Conservation (phyloP, 768 basidiomycete genomes). For the Glaciozyma martinii region DNA sequence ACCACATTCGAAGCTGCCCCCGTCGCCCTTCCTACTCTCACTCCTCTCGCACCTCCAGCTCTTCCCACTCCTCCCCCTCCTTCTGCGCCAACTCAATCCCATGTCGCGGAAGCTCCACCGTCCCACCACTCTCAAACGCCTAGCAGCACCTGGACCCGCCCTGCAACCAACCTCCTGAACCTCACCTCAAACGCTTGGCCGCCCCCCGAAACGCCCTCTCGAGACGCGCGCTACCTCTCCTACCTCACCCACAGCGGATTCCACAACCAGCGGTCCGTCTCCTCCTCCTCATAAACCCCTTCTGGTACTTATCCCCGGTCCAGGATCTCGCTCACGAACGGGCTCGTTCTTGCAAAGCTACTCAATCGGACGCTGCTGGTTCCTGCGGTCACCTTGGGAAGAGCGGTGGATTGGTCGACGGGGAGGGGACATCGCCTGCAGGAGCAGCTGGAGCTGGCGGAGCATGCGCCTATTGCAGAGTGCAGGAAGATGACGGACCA, state of each 20-base stretch:
- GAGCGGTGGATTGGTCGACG: conserved; percentile 15
- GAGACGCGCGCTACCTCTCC: not conserved
- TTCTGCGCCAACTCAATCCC: too few species aligned
- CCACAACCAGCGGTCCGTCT: conserved; percentile 1
- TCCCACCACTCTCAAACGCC: too few species aligned
- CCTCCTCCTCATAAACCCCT: too few species aligned
- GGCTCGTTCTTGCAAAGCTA: not conserved
- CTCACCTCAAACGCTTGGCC: not conserved
- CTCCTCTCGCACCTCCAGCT: too few species aligned
- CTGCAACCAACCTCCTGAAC: too few species aligned
- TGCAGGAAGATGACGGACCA: conserved; percentile 5
- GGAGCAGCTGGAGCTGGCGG: conserved; percentile 6
- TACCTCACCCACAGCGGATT: not conserved
- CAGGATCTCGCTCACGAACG: not conserved
- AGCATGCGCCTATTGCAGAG: conserved; percentile 8
- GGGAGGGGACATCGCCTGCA: not conserved
- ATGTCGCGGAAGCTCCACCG: too few species aligned
- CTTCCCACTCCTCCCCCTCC: too few species aligned
- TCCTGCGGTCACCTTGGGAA: conserved; percentile 20
- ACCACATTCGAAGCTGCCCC: too few species aligned
- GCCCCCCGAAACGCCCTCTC: not conserved
- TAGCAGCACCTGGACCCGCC: too few species aligned
- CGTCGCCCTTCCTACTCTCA: too few species aligned
- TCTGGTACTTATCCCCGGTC: not conserved
- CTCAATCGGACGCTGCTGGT: conserved; percentile 29